A percentile compares a stretch with the other conserved stretches of the same genome.
These are phyloP conservation scores for Vanderwaltozyma tropicalis DNA, from an alignment of 805 yeast species.

Conservation along the genomic window DNA sequence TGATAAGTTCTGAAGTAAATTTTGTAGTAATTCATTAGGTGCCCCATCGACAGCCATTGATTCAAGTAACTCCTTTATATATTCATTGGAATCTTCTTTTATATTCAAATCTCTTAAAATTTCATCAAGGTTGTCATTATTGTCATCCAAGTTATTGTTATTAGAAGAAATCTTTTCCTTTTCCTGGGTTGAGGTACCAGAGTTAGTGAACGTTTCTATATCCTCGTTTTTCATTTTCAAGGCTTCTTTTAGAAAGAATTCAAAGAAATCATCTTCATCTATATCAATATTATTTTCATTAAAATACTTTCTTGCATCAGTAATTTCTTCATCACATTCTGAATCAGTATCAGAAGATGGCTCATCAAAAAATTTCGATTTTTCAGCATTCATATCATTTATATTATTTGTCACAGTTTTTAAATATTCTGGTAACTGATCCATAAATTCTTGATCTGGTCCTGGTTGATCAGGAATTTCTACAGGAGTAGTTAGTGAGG, in stretches of 20 bases:
- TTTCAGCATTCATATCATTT: conserved; percentile 22
- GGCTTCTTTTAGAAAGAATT: conserved; percentile 48
- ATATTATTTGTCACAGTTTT: background rate
- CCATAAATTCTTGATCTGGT: conserved; percentile 7
- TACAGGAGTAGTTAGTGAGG: background rate
- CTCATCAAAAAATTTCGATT: conserved; percentile 55
- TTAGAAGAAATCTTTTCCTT: background rate
- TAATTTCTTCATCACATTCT: conserved; percentile 1
- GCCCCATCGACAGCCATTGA: conserved; percentile 8
- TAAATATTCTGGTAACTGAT: background rate
- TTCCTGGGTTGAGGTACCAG: conserved; percentile 1
- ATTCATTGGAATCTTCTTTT: conserved; percentile 1
- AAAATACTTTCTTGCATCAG: conserved; percentile 23
- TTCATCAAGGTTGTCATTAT: conserved; percentile 5
- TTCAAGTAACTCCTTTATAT: conserved; percentile 6
- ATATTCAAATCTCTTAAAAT: background rate
- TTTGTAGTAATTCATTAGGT: conserved; percentile 9
- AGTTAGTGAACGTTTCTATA: conserved; percentile 29
- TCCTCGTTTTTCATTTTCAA: conserved; percentile 38
- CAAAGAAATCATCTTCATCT: conserved; percentile 63
- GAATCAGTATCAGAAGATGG: conserved; percentile 21
- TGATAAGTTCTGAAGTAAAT: conserved; percentile 1
- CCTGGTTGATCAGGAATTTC: background rate
- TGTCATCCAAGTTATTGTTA: conserved; percentile 3
- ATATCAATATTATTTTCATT: conserved; percentile 33